Conservation (phyloP, 2,329 filamentous ascomycete species). For the Colletotrichum lini region DNA sequence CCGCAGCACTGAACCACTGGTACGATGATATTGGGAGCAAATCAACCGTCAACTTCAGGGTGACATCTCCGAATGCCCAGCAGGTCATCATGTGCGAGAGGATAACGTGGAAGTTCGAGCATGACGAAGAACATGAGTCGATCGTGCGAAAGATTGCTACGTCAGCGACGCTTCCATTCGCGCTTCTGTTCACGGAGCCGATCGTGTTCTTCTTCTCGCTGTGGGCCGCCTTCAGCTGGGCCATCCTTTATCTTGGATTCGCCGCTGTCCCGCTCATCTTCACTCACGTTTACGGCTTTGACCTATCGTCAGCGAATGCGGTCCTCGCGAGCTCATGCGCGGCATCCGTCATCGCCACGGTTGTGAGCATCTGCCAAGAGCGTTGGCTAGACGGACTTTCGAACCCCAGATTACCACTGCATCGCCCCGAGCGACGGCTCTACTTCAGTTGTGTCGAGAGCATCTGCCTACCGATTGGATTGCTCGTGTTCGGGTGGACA, state of each 20-base stretch:
- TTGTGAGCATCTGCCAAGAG: constrained; percentile 81
- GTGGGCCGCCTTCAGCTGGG: constrained; percentile 66
- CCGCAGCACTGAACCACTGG: constrained; percentile 80
- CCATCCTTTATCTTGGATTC: constrained; percentile 67
- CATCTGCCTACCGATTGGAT: constrained; percentile 67
- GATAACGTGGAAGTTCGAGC: constrained; percentile 83
- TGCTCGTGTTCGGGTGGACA: constrained; percentile 74
- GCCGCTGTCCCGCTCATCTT: constrained; percentile 65
- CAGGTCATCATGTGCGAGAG: constrained; percentile 53
- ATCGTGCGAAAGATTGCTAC: constrained; percentile 78
- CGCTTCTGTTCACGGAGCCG: constrained; percentile 74
- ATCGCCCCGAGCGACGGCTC: constrained; percentile 80
- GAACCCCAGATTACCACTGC: constrained; percentile 57
- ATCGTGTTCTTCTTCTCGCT: constrained; percentile 70
- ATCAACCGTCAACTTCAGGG: constrained; percentile 12
- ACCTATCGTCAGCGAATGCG: constrained; percentile 56
- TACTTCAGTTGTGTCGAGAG: constrained; percentile 71
- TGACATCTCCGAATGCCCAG: neutral
- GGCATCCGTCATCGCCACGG: constrained; percentile 68
- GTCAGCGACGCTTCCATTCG: constrained; percentile 83
- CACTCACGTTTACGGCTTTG: constrained; percentile 59
- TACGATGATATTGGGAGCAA: constrained; percentile 78
- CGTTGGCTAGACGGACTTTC: constrained; percentile 38
- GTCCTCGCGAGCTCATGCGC: constrained; percentile 8
- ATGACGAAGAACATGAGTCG: constrained; percentile 80